Percentiles rank a stretch among this genome's conserved stretches.
Evolutionary conservation across 768 basidiomycete species (phyloP).

Genomic region (Termitomyces sp.): DNA sequence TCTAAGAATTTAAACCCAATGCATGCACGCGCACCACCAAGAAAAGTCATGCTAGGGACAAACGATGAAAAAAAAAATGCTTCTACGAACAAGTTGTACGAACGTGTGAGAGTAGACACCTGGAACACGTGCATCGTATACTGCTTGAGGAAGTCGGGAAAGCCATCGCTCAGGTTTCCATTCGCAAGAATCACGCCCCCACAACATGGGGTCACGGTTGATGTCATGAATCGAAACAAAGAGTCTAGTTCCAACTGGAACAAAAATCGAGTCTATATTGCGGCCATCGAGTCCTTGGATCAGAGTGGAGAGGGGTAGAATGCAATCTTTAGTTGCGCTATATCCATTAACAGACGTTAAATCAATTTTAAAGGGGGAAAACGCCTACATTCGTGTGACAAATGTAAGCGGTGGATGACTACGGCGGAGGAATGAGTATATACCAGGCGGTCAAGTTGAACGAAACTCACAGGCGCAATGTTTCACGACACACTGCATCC

Average conservation of each 20-base stretch:
- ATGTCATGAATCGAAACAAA: constrained; percentile 28
- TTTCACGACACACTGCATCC: constrained; percentile 34
- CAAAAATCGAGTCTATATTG: constrained; percentile 26
- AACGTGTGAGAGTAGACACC: constrained; percentile 41
- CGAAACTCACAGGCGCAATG: constrained; percentile 28
- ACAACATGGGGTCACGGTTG: constrained; percentile 35
- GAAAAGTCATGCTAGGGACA: constrained; percentile 33
- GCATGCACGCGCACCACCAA: constrained; percentile 38
- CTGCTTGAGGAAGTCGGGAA: constrained; percentile 26
- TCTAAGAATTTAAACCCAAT: constrained; percentile 52
- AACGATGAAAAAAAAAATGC: not conserved
- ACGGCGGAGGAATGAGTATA: not conserved
- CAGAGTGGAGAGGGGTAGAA: constrained; percentile 36
- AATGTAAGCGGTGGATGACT: constrained; percentile 14
- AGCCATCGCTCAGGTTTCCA: constrained; percentile 52
- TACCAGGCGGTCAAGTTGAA: not conserved
- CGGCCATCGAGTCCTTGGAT: constrained; percentile 30
- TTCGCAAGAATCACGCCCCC: constrained; percentile 42
- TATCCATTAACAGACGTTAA: not conserved
- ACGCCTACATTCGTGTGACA: constrained; percentile 12
- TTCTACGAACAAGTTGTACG: not conserved
- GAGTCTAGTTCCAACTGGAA: constrained; percentile 34
- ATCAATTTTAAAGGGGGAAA: not conserved
- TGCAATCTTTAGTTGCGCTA: constrained; percentile 28
- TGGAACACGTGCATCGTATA: constrained; percentile 32